Evolutionary conservation across 192 early-diverging fungal genomes (phyloP), one percentile per base, ranked within the genome.

Genomic region (Spizellomyces sp.): DNA sequence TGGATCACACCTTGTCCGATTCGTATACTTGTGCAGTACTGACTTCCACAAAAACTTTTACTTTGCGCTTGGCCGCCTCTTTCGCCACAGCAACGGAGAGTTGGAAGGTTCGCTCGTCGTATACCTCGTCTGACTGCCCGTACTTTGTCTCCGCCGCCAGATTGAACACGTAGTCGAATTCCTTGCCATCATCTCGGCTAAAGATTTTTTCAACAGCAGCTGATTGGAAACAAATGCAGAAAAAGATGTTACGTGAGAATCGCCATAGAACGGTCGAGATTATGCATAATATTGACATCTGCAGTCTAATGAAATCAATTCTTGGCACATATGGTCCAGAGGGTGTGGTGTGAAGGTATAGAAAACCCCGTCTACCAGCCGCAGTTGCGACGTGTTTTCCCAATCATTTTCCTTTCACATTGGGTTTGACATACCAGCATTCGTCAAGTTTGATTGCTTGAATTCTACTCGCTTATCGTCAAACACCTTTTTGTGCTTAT

Each of bases 11-110:
- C 77, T 89, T 89, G 55, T 86, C 88, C 8, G 80, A 77, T 48
- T 95, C 90, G 78, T 95, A 96, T n/a, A 98, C 87, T 71, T 96
- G 95, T 6, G 88, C 95, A 15, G 94, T 96, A 42, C 94, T 95
- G 45, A 95, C 55, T 60, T 96, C 90, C 8, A 96, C 88, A 81
- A 95, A 92, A 6, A 83, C 84, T 56, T 90, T 90, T 42, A 88
- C 87, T 1, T 84, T 80, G 27, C 88, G 74, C 75, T 91, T 90
- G 48, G 88, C 89, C 8, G 95, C 95, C 69, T 96, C 93, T 71
- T 88, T 85, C 19, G 89, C 95, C 46, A 93, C 89, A n/a, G 83
- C 80, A 43, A 89, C 81, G 8, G 92, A 87, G 9, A 98, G 75
- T 59, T 85, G 82, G 60, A 78, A 85, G 36, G 93, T 87, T 15